A percentile compares a stretch with the other conserved stretches of the same genome.
Evolutionary conservation across 345 rosid species (phyloP).

Genomic region (Hypericum perforatum): DNA sequence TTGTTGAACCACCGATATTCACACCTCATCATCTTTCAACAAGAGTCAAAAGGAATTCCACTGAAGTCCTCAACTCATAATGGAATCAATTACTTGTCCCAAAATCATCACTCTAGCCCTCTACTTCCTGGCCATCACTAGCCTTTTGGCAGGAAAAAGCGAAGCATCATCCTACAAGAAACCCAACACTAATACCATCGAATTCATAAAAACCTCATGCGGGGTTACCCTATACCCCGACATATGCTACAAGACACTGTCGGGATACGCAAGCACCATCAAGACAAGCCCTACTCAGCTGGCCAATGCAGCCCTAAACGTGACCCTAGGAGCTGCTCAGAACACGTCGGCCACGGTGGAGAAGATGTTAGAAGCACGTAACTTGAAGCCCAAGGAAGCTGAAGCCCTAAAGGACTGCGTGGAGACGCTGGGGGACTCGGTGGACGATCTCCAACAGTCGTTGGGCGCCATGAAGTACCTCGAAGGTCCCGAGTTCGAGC

Average conservation of each 20-base stretch:
- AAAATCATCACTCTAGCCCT: too few relatives aligned
- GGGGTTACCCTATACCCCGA: conserved; percentile 27
- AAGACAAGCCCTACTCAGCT: conserved; percentile 18
- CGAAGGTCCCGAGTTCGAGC: conserved; percentile 25
- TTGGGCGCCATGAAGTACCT: conserved; percentile 24
- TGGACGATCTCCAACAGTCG: conserved; percentile 24
- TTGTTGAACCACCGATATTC: too few relatives aligned
- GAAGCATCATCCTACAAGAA: too few relatives aligned
- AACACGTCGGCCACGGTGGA: conserved; percentile 11
- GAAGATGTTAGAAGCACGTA: conserved; percentile 7
- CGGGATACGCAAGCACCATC: conserved; percentile 19
- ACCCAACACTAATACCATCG: neutral
- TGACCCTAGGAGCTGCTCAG: conserved; percentile 15
- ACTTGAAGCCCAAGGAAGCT: conserved; percentile 17
- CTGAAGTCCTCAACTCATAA: too few relatives aligned
- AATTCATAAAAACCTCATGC: conserved; percentile 29
- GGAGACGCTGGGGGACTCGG: conserved; percentile 25
- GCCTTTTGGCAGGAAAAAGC: too few relatives aligned
- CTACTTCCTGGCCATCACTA: too few relatives aligned
- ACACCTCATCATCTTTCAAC: too few relatives aligned
- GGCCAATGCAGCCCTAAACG: conserved; percentile 24
- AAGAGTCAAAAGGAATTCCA: too few relatives aligned
- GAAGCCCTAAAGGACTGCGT: conserved; percentile 29
- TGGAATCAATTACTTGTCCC: too few relatives aligned
- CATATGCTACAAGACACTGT: conserved; percentile 30